A percentile compares a stretch with the other conserved stretches of the same genome.
Conservation (phyloP, 306 rosid genomes). For the Alnus glutinosa region DNA sequence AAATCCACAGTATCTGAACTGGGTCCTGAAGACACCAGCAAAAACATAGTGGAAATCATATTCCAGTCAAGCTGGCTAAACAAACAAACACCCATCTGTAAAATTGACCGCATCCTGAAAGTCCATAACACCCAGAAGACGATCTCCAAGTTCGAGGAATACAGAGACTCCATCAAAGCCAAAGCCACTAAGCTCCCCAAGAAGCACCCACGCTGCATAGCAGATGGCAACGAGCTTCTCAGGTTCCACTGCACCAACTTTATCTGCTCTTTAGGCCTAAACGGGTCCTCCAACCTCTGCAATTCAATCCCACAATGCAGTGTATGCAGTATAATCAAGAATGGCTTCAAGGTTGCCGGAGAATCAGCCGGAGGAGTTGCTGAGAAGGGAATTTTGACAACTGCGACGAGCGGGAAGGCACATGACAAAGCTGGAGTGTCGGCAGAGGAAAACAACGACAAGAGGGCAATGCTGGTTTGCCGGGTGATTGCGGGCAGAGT, state of each 20-base stretch:
- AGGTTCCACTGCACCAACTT: constrained; percentile 87
- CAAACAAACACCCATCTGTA: constrained; percentile 82
- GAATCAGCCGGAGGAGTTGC: constrained; percentile 21
- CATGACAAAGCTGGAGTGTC: constrained; percentile 59
- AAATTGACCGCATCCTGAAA: constrained; percentile 85
- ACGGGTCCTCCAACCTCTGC: constrained; percentile 86
- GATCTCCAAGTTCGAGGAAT: constrained; percentile 76
- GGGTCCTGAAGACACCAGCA: constrained; percentile 95
- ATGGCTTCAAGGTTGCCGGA: constrained; percentile 56
- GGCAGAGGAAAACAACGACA: constrained; percentile 33
- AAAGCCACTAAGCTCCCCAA: constrained; percentile 71
- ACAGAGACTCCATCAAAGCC: constrained; percentile 81
- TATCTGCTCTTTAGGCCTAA: constrained; percentile 74
- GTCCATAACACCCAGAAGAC: constrained; percentile 85
- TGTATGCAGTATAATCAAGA: constrained; percentile 72
- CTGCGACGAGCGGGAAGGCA: constrained; percentile 91
- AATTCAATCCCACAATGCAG: constrained; percentile 67
- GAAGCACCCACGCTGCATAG: constrained; percentile 88
- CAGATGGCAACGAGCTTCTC: constrained; percentile 93
- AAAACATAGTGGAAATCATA: constrained; percentile 96
- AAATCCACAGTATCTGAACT: constrained; percentile 75
- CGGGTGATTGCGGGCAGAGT: constrained; percentile 96
- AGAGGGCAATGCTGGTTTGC: constrained; percentile 95
- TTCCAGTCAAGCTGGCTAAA: constrained; percentile 98
- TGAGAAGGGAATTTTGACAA: constrained; percentile 67